These are phyloP conservation scores for Vaccinium vitisidaea DNA, from an alignment of 148 eudicot species.

Conservation along the genomic window DNA sequence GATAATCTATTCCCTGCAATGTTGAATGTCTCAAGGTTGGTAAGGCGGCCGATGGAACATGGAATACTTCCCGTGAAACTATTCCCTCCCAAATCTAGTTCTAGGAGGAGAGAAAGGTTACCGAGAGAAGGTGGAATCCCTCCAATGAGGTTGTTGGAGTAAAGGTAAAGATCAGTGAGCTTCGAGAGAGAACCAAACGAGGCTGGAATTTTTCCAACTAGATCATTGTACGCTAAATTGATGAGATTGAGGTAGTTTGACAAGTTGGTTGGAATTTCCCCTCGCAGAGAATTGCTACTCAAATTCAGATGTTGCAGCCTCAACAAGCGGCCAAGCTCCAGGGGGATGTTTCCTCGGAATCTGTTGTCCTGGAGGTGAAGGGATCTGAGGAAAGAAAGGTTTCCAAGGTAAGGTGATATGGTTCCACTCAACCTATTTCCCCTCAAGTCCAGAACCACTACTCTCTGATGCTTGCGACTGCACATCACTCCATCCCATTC, in stretches of 20 bases:
- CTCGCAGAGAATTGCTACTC: neutral
- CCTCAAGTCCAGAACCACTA: neutral
- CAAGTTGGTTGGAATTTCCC: neutral
- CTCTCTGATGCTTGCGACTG: constrained; percentile 6
- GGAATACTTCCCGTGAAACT: neutral
- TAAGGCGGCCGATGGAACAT: neutral
- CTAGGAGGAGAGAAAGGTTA: neutral
- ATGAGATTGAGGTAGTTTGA: neutral
- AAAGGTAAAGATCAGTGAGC: neutral
- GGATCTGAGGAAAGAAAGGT: neutral
- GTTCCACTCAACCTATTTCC: neutral
- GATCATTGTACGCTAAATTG: fast-evolving
- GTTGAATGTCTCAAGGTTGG: neutral
- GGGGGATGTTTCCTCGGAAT: neutral
- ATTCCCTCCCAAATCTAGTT: neutral
- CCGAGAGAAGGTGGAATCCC: neutral
- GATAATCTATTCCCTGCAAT: neutral
- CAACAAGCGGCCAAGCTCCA: neutral
- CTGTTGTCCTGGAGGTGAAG: neutral
- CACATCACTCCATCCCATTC: constrained; percentile 7
- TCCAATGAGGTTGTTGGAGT: neutral
- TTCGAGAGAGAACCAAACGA: neutral
- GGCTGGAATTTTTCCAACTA: neutral
- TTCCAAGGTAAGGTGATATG: constrained; percentile 3
- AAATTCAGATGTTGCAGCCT: neutral